phyloP scores from a whole-genome alignment of 1,284 basidiomycete species.

The Heliocybe sulcata region DNA sequence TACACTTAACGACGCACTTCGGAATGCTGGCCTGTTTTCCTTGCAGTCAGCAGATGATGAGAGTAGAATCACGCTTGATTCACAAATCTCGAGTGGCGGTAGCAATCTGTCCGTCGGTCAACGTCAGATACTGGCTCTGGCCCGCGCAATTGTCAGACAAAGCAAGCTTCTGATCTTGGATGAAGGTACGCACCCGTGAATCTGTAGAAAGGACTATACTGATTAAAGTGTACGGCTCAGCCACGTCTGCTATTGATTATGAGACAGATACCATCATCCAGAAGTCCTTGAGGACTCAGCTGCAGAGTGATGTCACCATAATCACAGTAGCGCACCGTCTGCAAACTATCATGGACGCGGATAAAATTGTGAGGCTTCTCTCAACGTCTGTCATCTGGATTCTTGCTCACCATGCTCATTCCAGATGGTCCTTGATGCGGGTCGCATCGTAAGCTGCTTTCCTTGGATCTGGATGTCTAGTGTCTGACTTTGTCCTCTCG shows the following conservation, averaged over 20 bases:
- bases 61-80: slow-evolving; percentile 42
- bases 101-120: slow-evolving; percentile 67
- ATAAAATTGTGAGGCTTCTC: slow-evolving; percentile 21
- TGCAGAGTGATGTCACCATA: slow-evolving; percentile 47
- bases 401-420: background rate
- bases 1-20: slow-evolving; percentile 44
- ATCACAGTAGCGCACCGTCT: slow-evolving; percentile 65
- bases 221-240: background rate
- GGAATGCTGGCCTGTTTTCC: slow-evolving; percentile 46
- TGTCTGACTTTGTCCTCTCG: background rate
- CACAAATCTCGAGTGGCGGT: slow-evolving; percentile 46
- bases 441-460: slow-evolving; percentile 21
- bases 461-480: background rate
- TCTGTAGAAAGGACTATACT: slow-evolving; percentile 5
- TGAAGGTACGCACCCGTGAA: slow-evolving; percentile 35
- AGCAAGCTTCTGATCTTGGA: slow-evolving; percentile 57
- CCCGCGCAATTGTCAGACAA: slow-evolving; percentile 46
- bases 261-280: slow-evolving; percentile 56
- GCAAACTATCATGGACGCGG: slow-evolving; percentile 64
- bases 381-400: background rate
- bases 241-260: slow-evolving; percentile 33
- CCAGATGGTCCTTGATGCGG: slow-evolving; percentile 32
- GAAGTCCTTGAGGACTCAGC: slow-evolving; percentile 43
- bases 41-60: slow-evolving; percentile 43
- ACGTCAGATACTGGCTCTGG: slow-evolving; percentile 56